phyloP scores from a whole-genome alignment of 1,284 basidiomycete genomes.

The Leccinum cinnamomeum region DNA sequence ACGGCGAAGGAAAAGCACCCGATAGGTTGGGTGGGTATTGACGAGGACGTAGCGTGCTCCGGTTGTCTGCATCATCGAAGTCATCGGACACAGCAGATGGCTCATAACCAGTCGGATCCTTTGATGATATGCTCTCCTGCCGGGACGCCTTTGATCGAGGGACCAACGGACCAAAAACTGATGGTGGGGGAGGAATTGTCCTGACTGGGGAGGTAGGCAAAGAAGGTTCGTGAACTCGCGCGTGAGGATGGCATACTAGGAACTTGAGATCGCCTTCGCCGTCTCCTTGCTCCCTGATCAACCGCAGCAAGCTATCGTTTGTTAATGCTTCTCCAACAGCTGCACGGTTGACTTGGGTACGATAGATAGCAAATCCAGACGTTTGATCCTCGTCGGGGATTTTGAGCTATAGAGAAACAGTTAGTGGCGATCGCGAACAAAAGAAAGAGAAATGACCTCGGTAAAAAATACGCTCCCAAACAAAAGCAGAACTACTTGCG shows the following conservation, averaged over 20 bases:
- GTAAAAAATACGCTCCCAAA: conserved; percentile 82
- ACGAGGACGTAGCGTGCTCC: conserved; percentile 44
- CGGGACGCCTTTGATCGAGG: conserved; percentile 54
- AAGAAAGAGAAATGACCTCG: conserved; percentile 54
- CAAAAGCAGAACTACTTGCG: conserved; percentile 66
- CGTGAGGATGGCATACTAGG: conserved; percentile 65
- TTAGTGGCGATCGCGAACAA: conserved; percentile 11
- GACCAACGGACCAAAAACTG: conserved; percentile 42
- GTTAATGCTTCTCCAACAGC: conserved; percentile 71
- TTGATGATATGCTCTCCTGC: conserved; percentile 69
- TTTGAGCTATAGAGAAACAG: conserved; percentile 56
- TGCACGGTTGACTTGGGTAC: conserved; percentile 78
- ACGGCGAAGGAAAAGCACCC: conserved; percentile 30
- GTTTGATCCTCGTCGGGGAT: conserved; percentile 82
- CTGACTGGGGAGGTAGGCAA: conserved; percentile 44
- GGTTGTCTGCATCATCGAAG: conserved; percentile 53
- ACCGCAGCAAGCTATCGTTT: conserved; percentile 65
- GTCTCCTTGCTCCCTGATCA: conserved; percentile 74
- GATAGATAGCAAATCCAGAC: conserved; percentile 72
- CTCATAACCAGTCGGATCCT: conserved; percentile 66
- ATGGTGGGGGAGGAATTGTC: conserved; percentile 54
- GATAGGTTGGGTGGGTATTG: conserved; percentile 37
- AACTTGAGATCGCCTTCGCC: conserved; percentile 78
- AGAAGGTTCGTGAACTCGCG: conserved; percentile 55
- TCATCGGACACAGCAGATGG: conserved; percentile 60